phyloP scores from a whole-genome alignment of 139 green algal genomes.

The Auxenochlorella pyrenoidosa region DNA sequence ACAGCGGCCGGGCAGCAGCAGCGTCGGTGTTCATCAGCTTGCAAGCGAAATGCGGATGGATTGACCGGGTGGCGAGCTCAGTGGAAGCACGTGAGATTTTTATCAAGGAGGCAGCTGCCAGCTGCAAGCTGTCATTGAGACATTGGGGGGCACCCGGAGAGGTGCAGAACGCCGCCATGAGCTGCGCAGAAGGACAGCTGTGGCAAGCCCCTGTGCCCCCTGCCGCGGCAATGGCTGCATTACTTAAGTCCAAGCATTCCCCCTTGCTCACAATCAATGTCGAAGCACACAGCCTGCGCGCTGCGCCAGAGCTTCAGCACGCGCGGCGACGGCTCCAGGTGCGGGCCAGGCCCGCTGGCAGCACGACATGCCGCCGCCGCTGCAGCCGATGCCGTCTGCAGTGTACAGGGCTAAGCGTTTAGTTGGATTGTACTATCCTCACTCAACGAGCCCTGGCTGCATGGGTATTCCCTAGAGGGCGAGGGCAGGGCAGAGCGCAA shows the following conservation, averaged over 20 bases:
- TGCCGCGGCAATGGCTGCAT: not conserved
- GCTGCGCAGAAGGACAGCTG: not conserved
- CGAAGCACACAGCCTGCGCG: conserved; percentile 70
- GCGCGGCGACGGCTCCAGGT: conserved; percentile 16
- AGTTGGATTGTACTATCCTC: too few relatives aligned
- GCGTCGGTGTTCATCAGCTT: not conserved
- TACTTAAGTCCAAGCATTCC: too few relatives aligned
- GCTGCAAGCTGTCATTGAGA: too few relatives aligned
- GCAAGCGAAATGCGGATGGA: not conserved
- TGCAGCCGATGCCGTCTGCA: not conserved
- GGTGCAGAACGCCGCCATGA: not conserved
- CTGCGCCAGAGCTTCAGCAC: conserved; percentile 54
- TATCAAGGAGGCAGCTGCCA: too few relatives aligned
- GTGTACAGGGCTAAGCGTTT: not conserved
- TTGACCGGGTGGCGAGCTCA: too few relatives aligned
- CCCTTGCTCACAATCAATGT: conserved; percentile 65
- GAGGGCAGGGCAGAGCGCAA: not conserved
- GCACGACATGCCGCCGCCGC: not conserved
- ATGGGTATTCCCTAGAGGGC: too few relatives aligned
- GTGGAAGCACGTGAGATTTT: too few relatives aligned
- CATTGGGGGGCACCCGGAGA: not conserved
- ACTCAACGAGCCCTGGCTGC: too few relatives aligned
- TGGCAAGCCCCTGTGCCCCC: too few relatives aligned
- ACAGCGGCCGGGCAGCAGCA: not conserved
- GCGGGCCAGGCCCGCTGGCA: not conserved